Evolutionary conservation across 2,329 filamentous ascomycete genomes (phyloP).

Genomic region (Penicillium capsulatum): DNA sequence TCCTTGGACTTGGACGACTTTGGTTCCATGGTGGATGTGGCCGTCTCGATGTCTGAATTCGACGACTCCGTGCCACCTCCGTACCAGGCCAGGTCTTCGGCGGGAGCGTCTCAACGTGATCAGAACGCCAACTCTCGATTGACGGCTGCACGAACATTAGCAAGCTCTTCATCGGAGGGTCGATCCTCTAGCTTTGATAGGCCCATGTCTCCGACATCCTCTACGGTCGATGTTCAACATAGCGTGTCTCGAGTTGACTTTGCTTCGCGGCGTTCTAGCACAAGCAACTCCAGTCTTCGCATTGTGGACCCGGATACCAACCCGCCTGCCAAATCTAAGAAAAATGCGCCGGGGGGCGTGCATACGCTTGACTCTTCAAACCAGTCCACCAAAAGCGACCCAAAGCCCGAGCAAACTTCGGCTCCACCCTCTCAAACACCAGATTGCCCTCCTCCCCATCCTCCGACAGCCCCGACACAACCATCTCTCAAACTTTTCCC

Average conservation of each 20-base stretch:
- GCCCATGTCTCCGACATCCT: constrained; percentile 7
- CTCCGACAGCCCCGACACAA: constrained; percentile 13
- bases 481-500: constrained; percentile 33
- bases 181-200: neutral
- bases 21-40: constrained; percentile 32
- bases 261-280: constrained; percentile 9
- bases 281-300: constrained; percentile 5
- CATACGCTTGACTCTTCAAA: neutral
- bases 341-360: neutral
- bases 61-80: constrained; percentile 23
- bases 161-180: constrained; percentile 6
- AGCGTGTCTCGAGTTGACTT: constrained; percentile 10
- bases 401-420: constrained; percentile 2
- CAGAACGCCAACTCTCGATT: constrained; percentile 5
- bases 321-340: neutral
- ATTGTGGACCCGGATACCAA: constrained; percentile 1
- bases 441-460: constrained; percentile 6
- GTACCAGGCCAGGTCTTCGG: constrained; percentile 11
- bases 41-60: constrained; percentile 25
- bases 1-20: constrained; percentile 33
- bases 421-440: constrained; percentile 3
- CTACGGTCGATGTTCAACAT: constrained; percentile 7
- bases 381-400: constrained; percentile 3
- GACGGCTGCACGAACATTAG: constrained; percentile 2
- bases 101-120: neutral